Percentiles rank a stretch among this genome's conserved stretches.
These are phyloP conservation scores for Durusdinium trenchii DNA, from an alignment of 73 alveolate species.

Conservation along the genomic window DNA sequence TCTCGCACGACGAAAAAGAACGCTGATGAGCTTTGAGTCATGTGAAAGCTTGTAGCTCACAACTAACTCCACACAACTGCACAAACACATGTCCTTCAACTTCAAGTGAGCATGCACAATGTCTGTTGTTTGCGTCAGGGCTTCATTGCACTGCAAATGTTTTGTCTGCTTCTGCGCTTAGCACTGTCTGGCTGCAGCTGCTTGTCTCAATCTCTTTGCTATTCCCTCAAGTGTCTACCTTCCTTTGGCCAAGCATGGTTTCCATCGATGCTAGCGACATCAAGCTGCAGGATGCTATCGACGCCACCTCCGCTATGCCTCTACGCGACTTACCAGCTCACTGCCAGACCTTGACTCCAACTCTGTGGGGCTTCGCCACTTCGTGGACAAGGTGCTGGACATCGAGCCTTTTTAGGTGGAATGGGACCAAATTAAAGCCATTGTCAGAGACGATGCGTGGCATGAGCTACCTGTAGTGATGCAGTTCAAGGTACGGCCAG, in stretches of 20 bases:
- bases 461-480: background rate
- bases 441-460: slow-evolving; percentile 16
- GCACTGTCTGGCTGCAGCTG: background rate
- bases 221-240: background rate
- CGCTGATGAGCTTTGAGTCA: background rate
- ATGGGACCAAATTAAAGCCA: background rate
- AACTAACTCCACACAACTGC: background rate
- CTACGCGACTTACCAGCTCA: background rate
- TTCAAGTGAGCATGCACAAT: background rate
- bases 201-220: background rate
- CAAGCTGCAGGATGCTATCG: background rate
- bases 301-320: background rate
- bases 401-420: background rate
- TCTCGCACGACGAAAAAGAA: background rate
- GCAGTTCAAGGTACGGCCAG: background rate
- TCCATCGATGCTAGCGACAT: background rate
- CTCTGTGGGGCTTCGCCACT: background rate
- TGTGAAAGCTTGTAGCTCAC: background rate
- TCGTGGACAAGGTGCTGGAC: background rate
- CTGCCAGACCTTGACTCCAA: background rate
- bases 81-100: background rate
- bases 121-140: background rate
- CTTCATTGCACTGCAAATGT: background rate
- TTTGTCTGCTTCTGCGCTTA: too few relatives aligned
- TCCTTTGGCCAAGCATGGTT: background rate